Evolutionary conservation across 2,329 filamentous ascomycete genomes (phyloP).

Genomic region (Sporothrix pallida): DNA sequence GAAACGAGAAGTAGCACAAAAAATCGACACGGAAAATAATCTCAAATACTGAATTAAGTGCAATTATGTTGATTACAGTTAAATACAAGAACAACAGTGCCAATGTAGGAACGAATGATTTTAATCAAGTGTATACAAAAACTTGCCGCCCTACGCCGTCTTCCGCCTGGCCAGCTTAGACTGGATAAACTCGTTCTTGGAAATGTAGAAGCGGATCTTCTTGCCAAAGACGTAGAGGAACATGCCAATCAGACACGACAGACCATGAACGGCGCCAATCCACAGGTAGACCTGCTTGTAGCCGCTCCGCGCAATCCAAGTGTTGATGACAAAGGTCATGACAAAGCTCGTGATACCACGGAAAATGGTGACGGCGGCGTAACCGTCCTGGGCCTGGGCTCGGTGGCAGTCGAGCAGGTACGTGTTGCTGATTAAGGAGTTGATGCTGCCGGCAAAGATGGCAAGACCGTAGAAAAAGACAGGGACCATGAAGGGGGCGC

Average conservation of each 20-base stretch:
- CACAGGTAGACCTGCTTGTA: slow-evolving; percentile 21
- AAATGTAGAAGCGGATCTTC: slow-evolving; percentile 31
- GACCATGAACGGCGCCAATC: slow-evolving; percentile 1
- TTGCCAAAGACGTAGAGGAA: slow-evolving; percentile 33
- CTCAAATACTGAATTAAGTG: too few relatives aligned
- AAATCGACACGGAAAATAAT: too few relatives aligned
- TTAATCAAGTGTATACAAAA: too few relatives aligned
- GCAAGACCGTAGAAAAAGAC: slow-evolving; percentile 37
- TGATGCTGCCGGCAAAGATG: slow-evolving; percentile 35
- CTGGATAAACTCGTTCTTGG: slow-evolving; percentile 27
- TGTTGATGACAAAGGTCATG: slow-evolving; percentile 35
- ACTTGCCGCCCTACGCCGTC: neutral
- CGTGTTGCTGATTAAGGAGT: slow-evolving; percentile 34
- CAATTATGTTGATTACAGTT: too few relatives aligned
- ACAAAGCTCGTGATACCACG: slow-evolving; percentile 32
- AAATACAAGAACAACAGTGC: too few relatives aligned
- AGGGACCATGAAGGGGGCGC: slow-evolving; percentile 38
- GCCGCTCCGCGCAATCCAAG: slow-evolving; percentile 31
- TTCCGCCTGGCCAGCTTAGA: slow-evolving; percentile 23
- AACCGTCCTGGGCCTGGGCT: slow-evolving; percentile 35
- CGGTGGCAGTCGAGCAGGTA: slow-evolving; percentile 37
- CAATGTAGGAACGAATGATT: too few relatives aligned
- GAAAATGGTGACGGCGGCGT: slow-evolving; percentile 35
- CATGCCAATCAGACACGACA: slow-evolving; percentile 2
- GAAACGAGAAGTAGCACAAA: too few relatives aligned